Evolutionary conservation across 176 grass and related monocot species (phyloP), one percentile per base, ranked within the genome.

Genomic region (Musa beccarii): DNA sequence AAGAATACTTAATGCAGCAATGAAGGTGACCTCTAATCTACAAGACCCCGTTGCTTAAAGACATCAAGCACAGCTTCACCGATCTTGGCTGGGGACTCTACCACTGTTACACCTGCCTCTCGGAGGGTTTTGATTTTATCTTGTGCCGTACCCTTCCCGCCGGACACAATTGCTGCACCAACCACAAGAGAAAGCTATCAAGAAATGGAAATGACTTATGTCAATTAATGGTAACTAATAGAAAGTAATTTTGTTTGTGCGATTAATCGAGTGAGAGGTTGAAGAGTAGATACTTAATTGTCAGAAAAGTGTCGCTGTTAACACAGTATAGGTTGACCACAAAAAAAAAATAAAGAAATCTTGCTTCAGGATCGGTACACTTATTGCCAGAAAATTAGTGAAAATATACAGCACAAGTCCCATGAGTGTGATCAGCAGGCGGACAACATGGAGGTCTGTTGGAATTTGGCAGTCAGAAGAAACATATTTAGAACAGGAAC

Each of bases 71-170:
- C 94, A 7, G 82, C 69, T 25, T 79, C 80, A 62, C 88, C 95
- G 49, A 98, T 98, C 84, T 94, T 93, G 3, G 95, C 95, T 61
- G 95, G 95, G 2, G 95, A 98, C 73, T 93, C 95, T 0, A 94
- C 95, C 20, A 98, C 95, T 11, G 86, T 89, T 10, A 87, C 90
- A 15, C 95, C 90, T 19, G 90, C 86, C 54, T 98, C 90, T 80
- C 75, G 89, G 28, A 97, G 90, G 1, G 86, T 80, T 82, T 93
- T 91, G 61, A 97, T 97, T 88, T 97, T 97, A 86, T 97, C 94
- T 72, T 97, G 94, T 66, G 94, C 94, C 0, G 94, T 97, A 61
- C 94, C 94, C 83, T 96, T 96, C 12, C 92, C 92, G n/a, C 92
- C 92, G 21, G 92, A 89, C 54, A 96, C 92, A 49, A 96, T 96